Conservation (phyloP, 495 filamentous ascomycete species). For the Endocarpon pusillum region DNA sequence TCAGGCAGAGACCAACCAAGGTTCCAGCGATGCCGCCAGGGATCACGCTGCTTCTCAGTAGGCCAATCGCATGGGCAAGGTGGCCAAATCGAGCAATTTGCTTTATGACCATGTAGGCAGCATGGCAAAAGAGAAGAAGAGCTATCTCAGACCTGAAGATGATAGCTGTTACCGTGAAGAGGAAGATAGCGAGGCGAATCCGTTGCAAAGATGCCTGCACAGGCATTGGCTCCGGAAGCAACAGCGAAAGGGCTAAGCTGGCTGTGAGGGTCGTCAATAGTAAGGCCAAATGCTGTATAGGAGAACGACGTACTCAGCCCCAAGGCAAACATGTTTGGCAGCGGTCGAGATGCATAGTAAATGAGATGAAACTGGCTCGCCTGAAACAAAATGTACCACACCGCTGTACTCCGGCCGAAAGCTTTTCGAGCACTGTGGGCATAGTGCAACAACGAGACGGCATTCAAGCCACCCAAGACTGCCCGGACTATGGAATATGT, state of each 20-base stretch:
- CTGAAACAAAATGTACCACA: conserved; percentile 75
- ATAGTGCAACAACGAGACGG: conserved; percentile 45
- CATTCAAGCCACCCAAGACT: conserved; percentile 66
- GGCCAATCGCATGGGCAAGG: conserved; percentile 23
- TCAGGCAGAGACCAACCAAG: conserved; percentile 39
- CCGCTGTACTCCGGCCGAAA: conserved; percentile 51
- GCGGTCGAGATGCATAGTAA: conserved; percentile 80
- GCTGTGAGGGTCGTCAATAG: too few species aligned
- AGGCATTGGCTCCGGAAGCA: conserved; percentile 46
- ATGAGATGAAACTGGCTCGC: conserved; percentile 81
- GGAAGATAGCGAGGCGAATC: conserved; percentile 40
- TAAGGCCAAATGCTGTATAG: conserved; percentile 1
- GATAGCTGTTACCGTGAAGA: conserved; percentile 67
- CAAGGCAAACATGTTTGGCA: conserved; percentile 97
- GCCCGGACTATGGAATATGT: conserved; percentile 43
- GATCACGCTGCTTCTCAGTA: conserved; percentile 42
- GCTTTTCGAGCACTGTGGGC: conserved; percentile 41
- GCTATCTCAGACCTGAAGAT: conserved; percentile 85
- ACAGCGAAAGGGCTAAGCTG: conserved; percentile 49
- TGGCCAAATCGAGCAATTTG: too few species aligned
- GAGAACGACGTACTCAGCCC: conserved; percentile 40
- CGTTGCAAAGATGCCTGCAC: too few species aligned
- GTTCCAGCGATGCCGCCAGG: conserved; percentile 51
- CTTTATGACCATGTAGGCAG: too few species aligned
- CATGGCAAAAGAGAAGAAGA: conserved; percentile 48